Evolutionary conservation across 106 monocot genomes (phyloP).

Genomic region (Triglochin maritima): DNA sequence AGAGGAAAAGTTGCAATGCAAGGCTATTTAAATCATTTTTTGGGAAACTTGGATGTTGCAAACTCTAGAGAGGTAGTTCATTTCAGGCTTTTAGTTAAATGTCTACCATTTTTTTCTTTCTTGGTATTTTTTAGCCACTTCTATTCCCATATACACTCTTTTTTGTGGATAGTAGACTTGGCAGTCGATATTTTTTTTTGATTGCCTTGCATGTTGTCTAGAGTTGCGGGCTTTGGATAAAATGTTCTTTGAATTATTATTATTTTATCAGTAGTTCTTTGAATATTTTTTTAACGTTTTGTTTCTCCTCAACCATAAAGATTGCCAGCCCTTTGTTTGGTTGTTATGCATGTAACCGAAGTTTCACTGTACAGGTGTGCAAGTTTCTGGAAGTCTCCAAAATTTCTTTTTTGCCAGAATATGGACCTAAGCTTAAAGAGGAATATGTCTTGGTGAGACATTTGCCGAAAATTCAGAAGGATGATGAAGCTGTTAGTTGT

Average conservation of each 20-base stretch:
- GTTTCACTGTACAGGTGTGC: constrained; percentile 53
- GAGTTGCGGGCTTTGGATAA: too few relatives aligned
- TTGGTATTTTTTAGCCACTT: neutral
- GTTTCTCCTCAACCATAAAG: too few relatives aligned
- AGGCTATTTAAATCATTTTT: constrained; percentile 87
- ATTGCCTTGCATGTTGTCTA: too few relatives aligned
- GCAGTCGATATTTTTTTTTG: too few relatives aligned
- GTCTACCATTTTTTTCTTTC: neutral
- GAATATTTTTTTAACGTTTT: too few relatives aligned
- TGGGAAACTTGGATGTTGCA: constrained; percentile 94
- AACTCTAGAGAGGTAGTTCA: constrained; percentile 76
- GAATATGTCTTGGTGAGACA: constrained; percentile 79
- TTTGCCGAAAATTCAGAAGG: constrained; percentile 58
- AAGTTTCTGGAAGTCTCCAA: constrained; percentile 92
- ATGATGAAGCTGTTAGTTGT: constrained; percentile 33
- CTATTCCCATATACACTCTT: too few relatives aligned
- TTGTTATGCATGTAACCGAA: too few relatives aligned
- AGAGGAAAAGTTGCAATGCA: constrained; percentile 93
- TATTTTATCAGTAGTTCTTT: too few relatives aligned
- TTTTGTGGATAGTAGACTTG: too few relatives aligned
- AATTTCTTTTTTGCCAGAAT: constrained; percentile 86
- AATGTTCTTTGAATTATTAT: too few relatives aligned
- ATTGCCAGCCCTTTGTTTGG: too few relatives aligned
- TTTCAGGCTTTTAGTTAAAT: neutral
- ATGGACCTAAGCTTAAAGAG: constrained; percentile 97